Evolutionary conservation across 257 asterid genomes (phyloP).

Genomic region (Nicotiana undulata): DNA sequence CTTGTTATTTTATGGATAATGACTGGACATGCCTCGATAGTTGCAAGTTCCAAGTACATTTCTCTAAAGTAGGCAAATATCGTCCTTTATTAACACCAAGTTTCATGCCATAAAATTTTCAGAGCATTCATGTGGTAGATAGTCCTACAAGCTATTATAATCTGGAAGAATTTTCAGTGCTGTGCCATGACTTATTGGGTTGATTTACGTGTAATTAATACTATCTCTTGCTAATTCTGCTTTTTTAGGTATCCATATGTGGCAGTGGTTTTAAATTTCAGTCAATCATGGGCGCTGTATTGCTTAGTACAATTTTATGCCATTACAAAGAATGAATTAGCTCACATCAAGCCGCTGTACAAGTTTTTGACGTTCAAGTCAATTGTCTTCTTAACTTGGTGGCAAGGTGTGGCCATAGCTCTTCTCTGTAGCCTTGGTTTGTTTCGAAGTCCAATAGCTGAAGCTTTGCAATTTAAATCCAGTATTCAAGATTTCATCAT

Average conservation of each 20-base stretch:
- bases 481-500: constrained; percentile 89
- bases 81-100: not conserved
- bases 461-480: constrained; percentile 78
- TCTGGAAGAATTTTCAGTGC: not conserved
- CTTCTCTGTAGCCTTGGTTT: constrained; percentile 71
- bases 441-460: constrained; percentile 77
- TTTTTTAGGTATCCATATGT: constrained; percentile 76
- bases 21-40: not conserved
- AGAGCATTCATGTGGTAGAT: not conserved
- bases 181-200: not conserved
- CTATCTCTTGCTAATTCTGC: not conserved
- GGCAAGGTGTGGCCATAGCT: constrained; percentile 99
- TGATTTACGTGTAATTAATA: not conserved
- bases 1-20: not conserved
- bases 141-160: not conserved
- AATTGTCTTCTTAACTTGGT: constrained; percentile 97
- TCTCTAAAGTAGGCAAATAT: not conserved
- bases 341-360: constrained; percentile 86
- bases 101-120: not conserved
- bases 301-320: constrained; percentile 90
- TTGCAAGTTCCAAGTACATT: not conserved
- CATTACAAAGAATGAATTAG: constrained; percentile 81
- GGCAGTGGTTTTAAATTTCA: constrained; percentile 94
- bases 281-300: constrained; percentile 98
- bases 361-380: constrained; percentile 95